Percentiles rank a stretch among this genome's conserved stretches.
Evolutionary conservation across 2,329 filamentous ascomycete species (phyloP).

Genomic region (Hymenoscyphus salicellus): DNA sequence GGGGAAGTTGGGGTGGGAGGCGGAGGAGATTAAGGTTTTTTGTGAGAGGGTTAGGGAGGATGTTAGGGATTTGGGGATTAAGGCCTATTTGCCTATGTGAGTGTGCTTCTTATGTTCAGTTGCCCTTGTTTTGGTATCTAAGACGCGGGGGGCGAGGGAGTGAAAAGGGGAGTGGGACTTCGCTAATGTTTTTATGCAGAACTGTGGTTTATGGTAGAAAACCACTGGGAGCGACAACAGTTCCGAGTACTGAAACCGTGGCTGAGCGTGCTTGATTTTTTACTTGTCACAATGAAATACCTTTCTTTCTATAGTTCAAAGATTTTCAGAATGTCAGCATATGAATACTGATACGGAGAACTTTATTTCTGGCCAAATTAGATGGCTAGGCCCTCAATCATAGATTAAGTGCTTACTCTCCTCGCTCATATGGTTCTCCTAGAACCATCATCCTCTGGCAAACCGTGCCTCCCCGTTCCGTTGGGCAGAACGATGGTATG

Average conservation of each 20-base stretch:
- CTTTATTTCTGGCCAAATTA: no score
- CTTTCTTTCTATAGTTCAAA: no score
- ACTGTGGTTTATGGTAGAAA: constrained; percentile 1
- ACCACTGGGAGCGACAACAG: neutral
- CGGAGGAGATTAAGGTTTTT: constrained; percentile 35
- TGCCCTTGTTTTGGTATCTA: neutral
- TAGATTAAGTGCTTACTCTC: no score
- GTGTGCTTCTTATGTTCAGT: neutral
- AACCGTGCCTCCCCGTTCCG: no score
- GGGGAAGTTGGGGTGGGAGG: constrained; percentile 28
- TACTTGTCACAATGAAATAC: no score
- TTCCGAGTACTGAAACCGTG: neutral
- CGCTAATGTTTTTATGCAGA: neutral
- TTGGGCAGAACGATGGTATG: no score
- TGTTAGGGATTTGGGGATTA: constrained; percentile 34
- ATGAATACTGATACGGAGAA: no score
- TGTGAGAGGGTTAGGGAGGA: constrained; percentile 36
- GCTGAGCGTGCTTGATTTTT: neutral
- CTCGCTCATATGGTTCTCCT: no score
- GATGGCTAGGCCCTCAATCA: no score
- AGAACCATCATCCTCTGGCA: no score
- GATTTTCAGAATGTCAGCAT: no score
- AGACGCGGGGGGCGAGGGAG: neutral
- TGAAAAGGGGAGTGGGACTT: neutral
- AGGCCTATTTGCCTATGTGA: constrained; percentile 29